Conservation (phyloP, 257 asterid genomes). For the Scutellaria baicalensis region DNA sequence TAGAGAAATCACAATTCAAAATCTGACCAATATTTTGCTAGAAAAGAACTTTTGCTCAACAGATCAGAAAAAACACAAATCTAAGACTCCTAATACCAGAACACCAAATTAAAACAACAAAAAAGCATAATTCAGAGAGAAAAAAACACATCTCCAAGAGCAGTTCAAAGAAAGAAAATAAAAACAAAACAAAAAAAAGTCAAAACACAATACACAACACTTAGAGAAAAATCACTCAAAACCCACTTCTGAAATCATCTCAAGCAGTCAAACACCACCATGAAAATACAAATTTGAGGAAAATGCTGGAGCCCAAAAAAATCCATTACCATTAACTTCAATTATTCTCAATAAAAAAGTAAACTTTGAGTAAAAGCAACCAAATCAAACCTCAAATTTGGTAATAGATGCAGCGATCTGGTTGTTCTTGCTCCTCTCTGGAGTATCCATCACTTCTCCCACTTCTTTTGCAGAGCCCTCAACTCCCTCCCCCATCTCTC, state of each 20-base stretch:
- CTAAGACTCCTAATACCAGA: slow-evolving; percentile 5
- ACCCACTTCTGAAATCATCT: slow-evolving; percentile 17
- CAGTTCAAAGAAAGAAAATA: background rate
- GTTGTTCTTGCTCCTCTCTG: slow-evolving; percentile 57
- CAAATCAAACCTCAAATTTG: slow-evolving; percentile 74
- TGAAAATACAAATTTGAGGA: background rate
- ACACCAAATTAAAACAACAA: background rate
- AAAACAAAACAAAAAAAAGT: background rate
- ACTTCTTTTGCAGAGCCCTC: slow-evolving; percentile 15
- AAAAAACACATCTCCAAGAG: background rate
- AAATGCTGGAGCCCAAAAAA: slow-evolving; percentile 12
- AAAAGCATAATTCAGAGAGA: background rate
- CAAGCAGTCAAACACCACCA: slow-evolving; percentile 12
- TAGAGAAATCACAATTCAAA: background rate
- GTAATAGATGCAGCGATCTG: slow-evolving; percentile 61
- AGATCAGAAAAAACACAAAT: slow-evolving; percentile 12
- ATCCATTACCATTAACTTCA: background rate
- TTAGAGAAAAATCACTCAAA: slow-evolving; percentile 17
- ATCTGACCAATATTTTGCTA: background rate
- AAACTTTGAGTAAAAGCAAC: background rate
- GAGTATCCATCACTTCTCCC: slow-evolving; percentile 74
- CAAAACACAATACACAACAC: background rate
- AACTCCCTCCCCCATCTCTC: slow-evolving; percentile 25
- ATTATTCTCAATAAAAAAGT: slow-evolving; percentile 2
- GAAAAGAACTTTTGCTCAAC: background rate